A percentile compares a stretch with the other conserved stretches of the same genome.
Conservation (phyloP, 1,284 basidiomycete genomes). For the Flammula alnicola region DNA sequence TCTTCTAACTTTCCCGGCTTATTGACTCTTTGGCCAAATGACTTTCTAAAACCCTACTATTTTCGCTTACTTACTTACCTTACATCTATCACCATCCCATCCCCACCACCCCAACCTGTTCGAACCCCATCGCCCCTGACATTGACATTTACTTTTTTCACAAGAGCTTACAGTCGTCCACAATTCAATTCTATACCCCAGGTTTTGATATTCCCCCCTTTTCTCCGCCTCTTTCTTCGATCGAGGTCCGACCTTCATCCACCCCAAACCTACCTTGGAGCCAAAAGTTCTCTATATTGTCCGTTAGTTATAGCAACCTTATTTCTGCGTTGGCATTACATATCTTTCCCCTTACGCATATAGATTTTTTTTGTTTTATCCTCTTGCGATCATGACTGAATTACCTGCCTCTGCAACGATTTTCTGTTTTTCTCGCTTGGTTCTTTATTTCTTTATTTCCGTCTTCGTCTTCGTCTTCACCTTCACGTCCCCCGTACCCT, state of each 20-base stretch:
- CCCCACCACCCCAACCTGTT: background rate
- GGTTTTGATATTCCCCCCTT: conserved; percentile 4
- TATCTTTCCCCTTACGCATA: too few relatives aligned
- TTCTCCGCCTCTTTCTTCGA: background rate
- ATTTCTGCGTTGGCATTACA: too few relatives aligned
- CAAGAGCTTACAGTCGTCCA: conserved; percentile 2
- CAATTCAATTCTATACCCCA: conserved; percentile 15
- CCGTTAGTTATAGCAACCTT: too few relatives aligned
- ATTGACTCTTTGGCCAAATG: background rate
- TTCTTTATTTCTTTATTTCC: too few relatives aligned
- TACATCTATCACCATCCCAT: background rate
- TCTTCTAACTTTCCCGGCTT: background rate
- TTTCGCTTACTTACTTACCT: background rate
- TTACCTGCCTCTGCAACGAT: too few relatives aligned
- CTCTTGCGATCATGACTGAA: too few relatives aligned
- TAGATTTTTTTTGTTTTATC: too few relatives aligned
- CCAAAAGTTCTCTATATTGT: too few relatives aligned
- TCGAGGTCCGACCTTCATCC: background rate
- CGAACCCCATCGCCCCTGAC: background rate
- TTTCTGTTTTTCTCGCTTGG: too few relatives aligned
- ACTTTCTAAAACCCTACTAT: background rate
- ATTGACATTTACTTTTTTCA: background rate
- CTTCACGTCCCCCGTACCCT: too few relatives aligned
- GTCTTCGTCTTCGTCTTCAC: background rate
- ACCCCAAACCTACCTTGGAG: background rate